These are phyloP conservation scores for Beauveria bassiana DNA, from an alignment of 2,329 filamentous ascomycete species.

Conservation along the genomic window DNA sequence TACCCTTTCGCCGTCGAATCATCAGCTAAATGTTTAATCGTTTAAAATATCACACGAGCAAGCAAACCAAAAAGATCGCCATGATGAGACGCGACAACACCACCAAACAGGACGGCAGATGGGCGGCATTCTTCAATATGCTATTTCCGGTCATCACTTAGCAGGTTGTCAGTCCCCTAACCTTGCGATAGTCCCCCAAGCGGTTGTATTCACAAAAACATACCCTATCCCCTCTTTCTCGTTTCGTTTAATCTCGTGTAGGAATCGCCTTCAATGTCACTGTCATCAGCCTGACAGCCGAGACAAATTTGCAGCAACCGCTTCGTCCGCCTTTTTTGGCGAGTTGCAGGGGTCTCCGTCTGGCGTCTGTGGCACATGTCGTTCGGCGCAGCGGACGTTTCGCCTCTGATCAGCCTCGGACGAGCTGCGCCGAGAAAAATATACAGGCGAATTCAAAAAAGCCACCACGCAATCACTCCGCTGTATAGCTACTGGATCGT, in stretches of 20 bases:
- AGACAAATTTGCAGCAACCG: neutral
- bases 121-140: neutral
- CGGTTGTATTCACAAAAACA: too few species aligned
- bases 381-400: constrained; percentile 4
- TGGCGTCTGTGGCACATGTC: constrained; percentile 1
- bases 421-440: neutral
- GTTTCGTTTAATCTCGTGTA: too few species aligned
- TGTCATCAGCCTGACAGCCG: too few species aligned
- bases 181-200: neutral
- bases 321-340: neutral
- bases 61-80: neutral
- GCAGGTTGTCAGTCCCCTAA: neutral
- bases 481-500: too few species aligned
- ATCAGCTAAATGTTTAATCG: too few species aligned
- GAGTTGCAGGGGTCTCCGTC: neutral
- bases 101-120: neutral
- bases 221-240: too few species aligned
- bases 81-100: neutral
- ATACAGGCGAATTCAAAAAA: neutral
- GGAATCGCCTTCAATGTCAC: too few species aligned
- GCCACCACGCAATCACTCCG: neutral
- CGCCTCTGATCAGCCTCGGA: neutral
- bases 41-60: neutral
- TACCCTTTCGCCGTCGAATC: neutral
- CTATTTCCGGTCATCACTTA: neutral